Conservation (phyloP, 2,329 filamentous ascomycete species). For the Chaetomiaceae sp. region DNA sequence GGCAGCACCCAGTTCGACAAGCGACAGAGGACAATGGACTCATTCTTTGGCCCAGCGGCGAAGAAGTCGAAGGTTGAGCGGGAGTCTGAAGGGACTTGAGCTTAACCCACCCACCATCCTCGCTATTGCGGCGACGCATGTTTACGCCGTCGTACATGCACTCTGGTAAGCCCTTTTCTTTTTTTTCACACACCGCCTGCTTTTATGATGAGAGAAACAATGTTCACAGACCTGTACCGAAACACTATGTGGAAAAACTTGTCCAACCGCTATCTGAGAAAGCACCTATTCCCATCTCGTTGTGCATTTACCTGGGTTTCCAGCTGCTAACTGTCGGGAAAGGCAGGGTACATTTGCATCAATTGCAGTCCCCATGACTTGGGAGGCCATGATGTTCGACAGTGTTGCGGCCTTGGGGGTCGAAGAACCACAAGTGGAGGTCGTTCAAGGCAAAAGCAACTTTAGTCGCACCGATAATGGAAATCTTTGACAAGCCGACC, state of each 20-base stretch:
- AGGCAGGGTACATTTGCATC: background rate
- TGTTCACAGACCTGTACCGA: constrained; percentile 85
- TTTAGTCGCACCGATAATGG: too few relatives aligned
- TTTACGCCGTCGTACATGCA: background rate
- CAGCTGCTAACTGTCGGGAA: constrained; percentile 18
- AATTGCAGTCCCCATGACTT: background rate
- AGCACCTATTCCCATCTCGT: constrained; percentile 11
- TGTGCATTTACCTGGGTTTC: constrained; percentile 14
- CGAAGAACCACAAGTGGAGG: too few relatives aligned
- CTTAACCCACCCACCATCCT: background rate
- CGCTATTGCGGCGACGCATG: background rate
- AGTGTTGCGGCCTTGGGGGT: too few relatives aligned
- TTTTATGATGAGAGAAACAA: constrained; percentile 66
- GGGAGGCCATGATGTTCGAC: too few relatives aligned
- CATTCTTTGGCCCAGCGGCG: constrained; percentile 57
- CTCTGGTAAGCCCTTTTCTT: constrained; percentile 38
- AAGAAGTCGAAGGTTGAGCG: constrained; percentile 47
- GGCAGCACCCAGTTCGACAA: constrained; percentile 73
- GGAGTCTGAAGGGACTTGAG: constrained; percentile 16
- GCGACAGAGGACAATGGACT: constrained; percentile 69
- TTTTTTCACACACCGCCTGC: constrained; percentile 30
- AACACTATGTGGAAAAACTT: constrained; percentile 61
- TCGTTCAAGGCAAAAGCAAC: too few relatives aligned
- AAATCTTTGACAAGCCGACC: too few relatives aligned
- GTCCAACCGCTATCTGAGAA: constrained; percentile 80